phyloP scores from a whole-genome alignment of 352 stramenopile species.

The Phytopythium cucurbitacearum region DNA sequence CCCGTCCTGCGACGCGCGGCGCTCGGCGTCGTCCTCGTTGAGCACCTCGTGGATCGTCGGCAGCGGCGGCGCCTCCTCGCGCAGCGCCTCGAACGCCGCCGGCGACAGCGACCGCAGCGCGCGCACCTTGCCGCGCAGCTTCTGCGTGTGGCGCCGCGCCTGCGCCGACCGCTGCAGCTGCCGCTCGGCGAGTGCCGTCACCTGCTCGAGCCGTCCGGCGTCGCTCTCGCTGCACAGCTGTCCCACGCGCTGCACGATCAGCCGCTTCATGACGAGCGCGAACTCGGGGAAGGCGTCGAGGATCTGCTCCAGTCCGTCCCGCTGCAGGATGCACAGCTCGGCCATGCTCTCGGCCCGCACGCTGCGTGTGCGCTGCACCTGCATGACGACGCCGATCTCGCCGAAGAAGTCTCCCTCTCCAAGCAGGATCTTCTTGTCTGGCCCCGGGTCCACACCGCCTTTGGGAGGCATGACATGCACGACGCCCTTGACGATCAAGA shows the following conservation, averaged over 20 bases:
- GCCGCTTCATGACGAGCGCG: slow-evolving; percentile 57
- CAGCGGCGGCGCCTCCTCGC: background rate
- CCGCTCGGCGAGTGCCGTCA: slow-evolving; percentile 52
- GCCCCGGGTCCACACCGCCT: slow-evolving; percentile 13
- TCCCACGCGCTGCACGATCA: slow-evolving; percentile 64
- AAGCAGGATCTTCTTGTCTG: slow-evolving; percentile 45
- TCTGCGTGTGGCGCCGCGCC: slow-evolving; percentile 39
- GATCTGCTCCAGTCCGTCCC: slow-evolving; percentile 65
- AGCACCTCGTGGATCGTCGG: slow-evolving; percentile 4
- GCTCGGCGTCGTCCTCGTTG: slow-evolving; percentile 4
- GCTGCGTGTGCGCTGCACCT: slow-evolving; percentile 56
- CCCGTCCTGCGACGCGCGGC: background rate
- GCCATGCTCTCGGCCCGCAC: slow-evolving; percentile 59
- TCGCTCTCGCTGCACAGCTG: slow-evolving; percentile 45
- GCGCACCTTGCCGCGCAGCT: slow-evolving; percentile 31
- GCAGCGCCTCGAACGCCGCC: slow-evolving; percentile 14
- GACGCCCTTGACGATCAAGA: slow-evolving; percentile 72
- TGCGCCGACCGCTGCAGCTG: slow-evolving; percentile 63
- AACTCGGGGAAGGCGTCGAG: slow-evolving; percentile 72
- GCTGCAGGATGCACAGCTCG: slow-evolving; percentile 57
- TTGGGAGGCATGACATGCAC: slow-evolving; percentile 50
- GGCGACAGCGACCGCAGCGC: slow-evolving; percentile 20
- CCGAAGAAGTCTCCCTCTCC: slow-evolving; percentile 66
- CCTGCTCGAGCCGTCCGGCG: slow-evolving; percentile 53
- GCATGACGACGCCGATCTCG: slow-evolving; percentile 63